phyloP scores from a whole-genome alignment of 2,329 filamentous ascomycete genomes.

The Fusarium subglutinans region DNA sequence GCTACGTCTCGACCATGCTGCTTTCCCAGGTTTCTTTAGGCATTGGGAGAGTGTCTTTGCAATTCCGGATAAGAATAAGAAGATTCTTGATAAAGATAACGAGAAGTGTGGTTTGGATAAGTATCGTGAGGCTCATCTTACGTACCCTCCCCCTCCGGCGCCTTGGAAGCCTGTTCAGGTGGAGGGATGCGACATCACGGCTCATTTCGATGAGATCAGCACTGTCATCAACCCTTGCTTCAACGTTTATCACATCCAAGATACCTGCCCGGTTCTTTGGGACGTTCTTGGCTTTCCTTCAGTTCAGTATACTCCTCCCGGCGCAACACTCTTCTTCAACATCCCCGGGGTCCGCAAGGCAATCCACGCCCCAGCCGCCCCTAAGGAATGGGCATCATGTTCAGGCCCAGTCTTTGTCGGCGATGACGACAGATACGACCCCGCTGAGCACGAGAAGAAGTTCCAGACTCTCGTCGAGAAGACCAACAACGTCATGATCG shows the following conservation, averaged over 20 bases:
- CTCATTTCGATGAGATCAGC: slow-evolving; percentile 6
- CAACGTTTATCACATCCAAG: slow-evolving; percentile 10
- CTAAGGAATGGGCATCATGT: slow-evolving; percentile 6
- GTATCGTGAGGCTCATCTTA: slow-evolving; percentile 10
- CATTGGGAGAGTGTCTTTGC: slow-evolving; percentile 23
- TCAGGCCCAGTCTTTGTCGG: not conserved
- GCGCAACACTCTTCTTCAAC: slow-evolving; percentile 1
- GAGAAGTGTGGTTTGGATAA: slow-evolving; percentile 15
- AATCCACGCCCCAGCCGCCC: not conserved
- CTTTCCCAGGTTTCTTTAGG: not conserved
- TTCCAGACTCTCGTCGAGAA: slow-evolving; percentile 9
- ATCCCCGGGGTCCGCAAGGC: slow-evolving; percentile 3
- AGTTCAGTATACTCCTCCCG: not conserved
- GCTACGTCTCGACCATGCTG: slow-evolving; percentile 1
- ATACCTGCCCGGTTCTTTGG: slow-evolving; percentile 7
- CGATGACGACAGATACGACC: not conserved
- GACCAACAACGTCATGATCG: slow-evolving; percentile 16
- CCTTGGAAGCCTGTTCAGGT: slow-evolving; percentile 17
- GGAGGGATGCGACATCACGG: slow-evolving; percentile 7
- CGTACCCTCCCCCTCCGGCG: not conserved
- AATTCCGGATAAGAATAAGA: slow-evolving; percentile 16
- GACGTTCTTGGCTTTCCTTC: not conserved
- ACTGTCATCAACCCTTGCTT: slow-evolving; percentile 12
- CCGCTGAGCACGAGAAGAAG: slow-evolving; percentile 6
- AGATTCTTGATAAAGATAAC: slow-evolving; percentile 14